Percentiles rank a stretch among this genome's conserved stretches.
phyloP scores from a whole-genome alignment of 805 yeast genomes.

The Groenewaldozyma salmanticensis region DNA sequence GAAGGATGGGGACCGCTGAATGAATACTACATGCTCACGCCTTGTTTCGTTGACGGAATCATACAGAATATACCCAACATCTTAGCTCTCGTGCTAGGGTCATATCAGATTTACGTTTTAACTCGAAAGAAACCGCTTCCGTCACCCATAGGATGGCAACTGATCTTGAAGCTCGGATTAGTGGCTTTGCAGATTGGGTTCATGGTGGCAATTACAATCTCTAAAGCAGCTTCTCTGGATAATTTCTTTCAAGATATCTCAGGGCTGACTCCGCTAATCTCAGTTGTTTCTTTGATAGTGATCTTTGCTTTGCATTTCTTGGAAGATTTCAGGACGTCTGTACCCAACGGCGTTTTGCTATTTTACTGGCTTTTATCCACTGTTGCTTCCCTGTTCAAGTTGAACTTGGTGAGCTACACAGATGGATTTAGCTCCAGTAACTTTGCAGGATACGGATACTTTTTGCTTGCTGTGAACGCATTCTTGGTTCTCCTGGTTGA shows the following conservation, averaged over 20 bases:
- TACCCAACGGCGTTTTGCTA: slow-evolving; percentile 60
- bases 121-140: slow-evolving; percentile 17
- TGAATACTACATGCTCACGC: slow-evolving; percentile 22
- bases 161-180: slow-evolving; percentile 15
- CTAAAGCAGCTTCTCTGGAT: slow-evolving; percentile 12
- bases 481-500: slow-evolving; percentile 38
- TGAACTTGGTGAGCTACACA: slow-evolving; percentile 6
- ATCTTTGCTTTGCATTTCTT: slow-evolving; percentile 53
- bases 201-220: slow-evolving; percentile 10
- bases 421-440: slow-evolving; percentile 12
- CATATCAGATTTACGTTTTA: slow-evolving; percentile 20
- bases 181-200: slow-evolving; percentile 15
- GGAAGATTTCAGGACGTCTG: slow-evolving; percentile 57
- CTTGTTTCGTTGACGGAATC: slow-evolving; percentile 32
- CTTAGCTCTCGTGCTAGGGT: slow-evolving; percentile 23
- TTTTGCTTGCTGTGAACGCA: slow-evolving; percentile 28
- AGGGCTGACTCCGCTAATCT: slow-evolving; percentile 30
- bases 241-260: slow-evolving; percentile 25
- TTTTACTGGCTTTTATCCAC: slow-evolving; percentile 64
- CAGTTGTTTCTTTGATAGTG: slow-evolving; percentile 38
- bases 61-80: slow-evolving; percentile 23
- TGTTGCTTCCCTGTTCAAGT: slow-evolving; percentile 34
- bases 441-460: slow-evolving; percentile 26
- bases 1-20: slow-evolving; percentile 30
- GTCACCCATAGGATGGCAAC: slow-evolving; percentile 16